Evolutionary conservation across 805 yeast genomes (phyloP).

Genomic region (Suhomyces xylopsoci): DNA sequence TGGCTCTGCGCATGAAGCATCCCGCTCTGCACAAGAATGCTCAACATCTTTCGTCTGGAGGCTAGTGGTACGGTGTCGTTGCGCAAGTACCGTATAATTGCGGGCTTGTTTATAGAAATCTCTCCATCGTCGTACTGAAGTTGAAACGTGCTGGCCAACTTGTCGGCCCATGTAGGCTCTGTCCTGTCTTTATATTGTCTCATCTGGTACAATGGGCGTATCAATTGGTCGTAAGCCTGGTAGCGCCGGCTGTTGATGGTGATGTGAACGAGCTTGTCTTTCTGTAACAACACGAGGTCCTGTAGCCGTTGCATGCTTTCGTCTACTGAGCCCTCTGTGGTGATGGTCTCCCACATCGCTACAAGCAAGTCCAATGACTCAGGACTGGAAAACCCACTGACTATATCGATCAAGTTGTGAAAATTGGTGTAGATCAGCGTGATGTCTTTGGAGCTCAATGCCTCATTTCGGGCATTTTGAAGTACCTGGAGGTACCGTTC

Average conservation of each 20-base stretch:
- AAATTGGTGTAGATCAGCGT: slow-evolving; percentile 16
- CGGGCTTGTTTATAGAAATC: slow-evolving; percentile 9
- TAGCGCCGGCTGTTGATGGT: slow-evolving; percentile 26
- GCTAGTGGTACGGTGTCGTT: slow-evolving; percentile 9
- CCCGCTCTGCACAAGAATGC: slow-evolving; percentile 15
- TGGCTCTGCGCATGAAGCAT: slow-evolving; percentile 12
- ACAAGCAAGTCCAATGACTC: slow-evolving; percentile 17
- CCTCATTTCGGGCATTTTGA: not conserved
- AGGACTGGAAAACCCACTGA: slow-evolving; percentile 16
- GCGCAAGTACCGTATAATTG: slow-evolving; percentile 14
- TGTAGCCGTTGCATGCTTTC: slow-evolving; percentile 12
- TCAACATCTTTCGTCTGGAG: slow-evolving; percentile 19
- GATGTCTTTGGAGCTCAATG: slow-evolving; percentile 7
- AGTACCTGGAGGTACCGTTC: slow-evolving; percentile 14
- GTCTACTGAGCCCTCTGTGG: slow-evolving; percentile 6
- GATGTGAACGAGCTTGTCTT: slow-evolving; percentile 22
- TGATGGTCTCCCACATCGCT: slow-evolving; percentile 23
- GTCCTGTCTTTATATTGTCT: not conserved
- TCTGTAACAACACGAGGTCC: slow-evolving; percentile 13
- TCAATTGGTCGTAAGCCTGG: slow-evolving; percentile 16
- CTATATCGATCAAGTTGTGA: slow-evolving; percentile 20
- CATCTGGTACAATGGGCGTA: slow-evolving; percentile 16
- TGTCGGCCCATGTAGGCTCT: slow-evolving; percentile 21
- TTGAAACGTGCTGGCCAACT: slow-evolving; percentile 21
- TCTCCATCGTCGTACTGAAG: slow-evolving; percentile 10